phyloP scores from a whole-genome alignment of 2,329 filamentous ascomycete species.

The Emergomyces orientalis region DNA sequence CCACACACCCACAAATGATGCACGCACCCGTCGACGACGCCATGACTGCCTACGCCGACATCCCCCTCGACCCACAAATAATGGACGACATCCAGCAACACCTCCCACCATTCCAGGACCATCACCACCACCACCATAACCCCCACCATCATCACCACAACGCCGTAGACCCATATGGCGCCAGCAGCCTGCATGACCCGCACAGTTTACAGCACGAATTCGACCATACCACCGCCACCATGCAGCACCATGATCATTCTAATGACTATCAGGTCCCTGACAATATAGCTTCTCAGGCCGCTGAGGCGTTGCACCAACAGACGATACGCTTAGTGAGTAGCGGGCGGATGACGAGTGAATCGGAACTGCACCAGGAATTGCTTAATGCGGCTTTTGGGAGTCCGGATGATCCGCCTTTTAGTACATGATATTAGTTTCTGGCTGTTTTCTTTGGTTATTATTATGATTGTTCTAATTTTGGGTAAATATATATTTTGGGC shows the following conservation, averaged over 20 bases:
- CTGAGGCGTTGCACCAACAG: constrained; percentile 27
- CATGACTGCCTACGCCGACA: constrained; percentile 38
- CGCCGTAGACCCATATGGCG: constrained; percentile 28
- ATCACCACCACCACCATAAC: constrained; percentile 21
- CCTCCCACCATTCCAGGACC: constrained; percentile 33
- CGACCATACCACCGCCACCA: constrained; percentile 22
- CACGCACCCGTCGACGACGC: constrained; percentile 30
- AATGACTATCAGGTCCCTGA: constrained; percentile 36
- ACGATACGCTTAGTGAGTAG: constrained; percentile 31
- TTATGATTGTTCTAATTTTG: constrained; percentile 1
- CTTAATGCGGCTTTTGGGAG: constrained; percentile 32
- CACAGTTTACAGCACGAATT: constrained; percentile 29
- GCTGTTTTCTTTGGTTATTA: background rate
- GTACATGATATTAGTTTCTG: constrained; percentile 14
- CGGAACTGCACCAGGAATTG: constrained; percentile 34
- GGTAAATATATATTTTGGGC: background rate
- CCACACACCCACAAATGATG: constrained; percentile 25
- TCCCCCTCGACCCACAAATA: constrained; percentile 54
- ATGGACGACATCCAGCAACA: constrained; percentile 46
- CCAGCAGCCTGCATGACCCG: constrained; percentile 16
- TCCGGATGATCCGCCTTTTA: constrained; percentile 30
- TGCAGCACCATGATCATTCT: constrained; percentile 29
- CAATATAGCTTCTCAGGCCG: constrained; percentile 27
- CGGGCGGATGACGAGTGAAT: constrained; percentile 27
- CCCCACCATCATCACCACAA: constrained; percentile 26